Base-by-base conservation (phyloP, 2,329 filamentous ascomycete species). In the Sporothrix luriei region DNA sequence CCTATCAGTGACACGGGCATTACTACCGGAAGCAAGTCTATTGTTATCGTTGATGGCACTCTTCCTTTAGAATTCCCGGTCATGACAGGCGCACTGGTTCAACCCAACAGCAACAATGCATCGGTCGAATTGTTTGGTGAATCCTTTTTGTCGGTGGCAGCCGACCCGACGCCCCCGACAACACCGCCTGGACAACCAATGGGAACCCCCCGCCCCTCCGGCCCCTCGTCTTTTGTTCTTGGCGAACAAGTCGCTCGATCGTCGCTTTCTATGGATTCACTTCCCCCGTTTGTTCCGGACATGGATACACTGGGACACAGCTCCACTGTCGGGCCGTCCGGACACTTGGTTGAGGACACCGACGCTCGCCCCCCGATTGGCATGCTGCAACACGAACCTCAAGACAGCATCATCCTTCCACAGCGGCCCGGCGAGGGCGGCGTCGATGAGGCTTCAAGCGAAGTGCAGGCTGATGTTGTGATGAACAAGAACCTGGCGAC, bases 21-120 rank as follows among this genome's bases (percentile, higher is more conserved):
- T 57, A 95, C 93, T 0, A 84, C 84, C 13, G 91, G 92, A n/a
- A 97, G 92, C 82, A 90, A 94, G 76, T 97, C 93, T 0, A 96
- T 97, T 73, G 85, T 97, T 69, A 96, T 97, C 75, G 88, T 97
- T 48, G 92, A 96, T 70, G 88, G 87, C 43, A 90, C 89, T 0
- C 74, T 84, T 19, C 80, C 83, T 0, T 80, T 81, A 5, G 80
- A 86, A 10, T 77, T 84, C n/a, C 79, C 83, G 0, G 73, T 80
- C 11, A 86, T 88, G 84, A 82, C 84, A 10, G 85, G 83, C 10
- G 81, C 81, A 46, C 75, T 85, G 9, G 77, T 78, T 2, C 79
- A 78, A 3, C 76, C 79, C 29, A 83, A 81, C 68, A 78, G 79
- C 13, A 86, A 86, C 1, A 78, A 66, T 43, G 65, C 83, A 1